These are phyloP conservation scores for Hypoxylon sp. DNA, from an alignment of 2,329 filamentous ascomycete species.

Conservation along the genomic window DNA sequence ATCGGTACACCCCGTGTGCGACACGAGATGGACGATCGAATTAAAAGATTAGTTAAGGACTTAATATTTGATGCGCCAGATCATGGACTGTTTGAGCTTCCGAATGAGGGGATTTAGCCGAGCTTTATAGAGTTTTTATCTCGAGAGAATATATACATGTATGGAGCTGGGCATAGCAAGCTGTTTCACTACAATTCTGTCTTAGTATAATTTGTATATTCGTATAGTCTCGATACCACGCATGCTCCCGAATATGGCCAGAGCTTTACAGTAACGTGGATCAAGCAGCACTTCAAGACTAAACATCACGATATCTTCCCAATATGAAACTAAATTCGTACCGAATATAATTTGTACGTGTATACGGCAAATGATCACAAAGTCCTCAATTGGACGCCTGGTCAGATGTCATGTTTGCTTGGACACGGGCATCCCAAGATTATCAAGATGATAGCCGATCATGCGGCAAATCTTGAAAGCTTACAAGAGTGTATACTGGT, in stretches of 20 bases:
- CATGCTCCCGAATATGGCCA: background rate
- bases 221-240: too few relatives aligned
- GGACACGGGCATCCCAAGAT: slow-evolving; percentile 73
- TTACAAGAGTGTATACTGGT: slow-evolving; percentile 75
- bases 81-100: background rate
- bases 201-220: too few relatives aligned
- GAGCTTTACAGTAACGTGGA: slow-evolving; percentile 31
- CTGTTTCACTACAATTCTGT: too few relatives aligned
- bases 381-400: slow-evolving; percentile 72
- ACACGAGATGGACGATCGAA: background rate
- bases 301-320: slow-evolving; percentile 34
- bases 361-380: slow-evolving; percentile 39
- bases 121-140: too few relatives aligned
- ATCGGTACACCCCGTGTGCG: too few relatives aligned
- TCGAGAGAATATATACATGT: too few relatives aligned
- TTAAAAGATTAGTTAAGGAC: background rate
- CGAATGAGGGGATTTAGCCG: too few relatives aligned
- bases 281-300: slow-evolving; percentile 24
- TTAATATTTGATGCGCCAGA: background rate
- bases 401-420: slow-evolving; percentile 72
- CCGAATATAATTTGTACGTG: slow-evolving; percentile 31
- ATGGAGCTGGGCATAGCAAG: too few relatives aligned
- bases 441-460: slow-evolving; percentile 65
- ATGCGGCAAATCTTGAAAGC: slow-evolving; percentile 69
- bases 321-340: slow-evolving; percentile 39